Conservation (phyloP, 768 basidiomycete genomes). For the Sporobolomyces phaffii region DNA sequence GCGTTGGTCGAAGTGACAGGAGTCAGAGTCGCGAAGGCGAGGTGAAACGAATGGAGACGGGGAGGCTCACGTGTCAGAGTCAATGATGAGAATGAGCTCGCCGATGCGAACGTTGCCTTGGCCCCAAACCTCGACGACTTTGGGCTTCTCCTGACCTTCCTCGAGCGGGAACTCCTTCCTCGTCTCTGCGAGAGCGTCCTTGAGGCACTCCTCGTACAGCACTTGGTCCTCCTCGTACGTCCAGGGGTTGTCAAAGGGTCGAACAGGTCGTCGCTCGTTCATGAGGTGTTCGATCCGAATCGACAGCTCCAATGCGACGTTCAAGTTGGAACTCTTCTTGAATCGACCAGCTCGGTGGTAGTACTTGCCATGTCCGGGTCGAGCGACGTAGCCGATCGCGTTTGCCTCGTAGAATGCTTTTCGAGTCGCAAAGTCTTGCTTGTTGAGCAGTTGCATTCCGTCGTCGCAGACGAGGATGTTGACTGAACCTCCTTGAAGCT, state of each 20-base stretch:
- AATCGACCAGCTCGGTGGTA: slow-evolving; percentile 81
- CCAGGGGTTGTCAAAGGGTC: slow-evolving; percentile 52
- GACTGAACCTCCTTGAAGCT: slow-evolving; percentile 78
- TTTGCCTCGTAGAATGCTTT: slow-evolving; percentile 65
- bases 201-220: slow-evolving; percentile 56
- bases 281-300: slow-evolving; percentile 57
- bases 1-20: slow-evolving; percentile 52
- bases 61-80: neutral
- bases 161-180: slow-evolving; percentile 55
- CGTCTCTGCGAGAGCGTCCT: slow-evolving; percentile 61
- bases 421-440: slow-evolving; percentile 61
- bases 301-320: slow-evolving; percentile 57
- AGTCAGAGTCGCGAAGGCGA: neutral
- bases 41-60: neutral
- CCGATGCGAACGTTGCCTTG: slow-evolving; percentile 66
- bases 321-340: slow-evolving; percentile 61
- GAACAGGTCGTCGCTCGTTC: slow-evolving; percentile 48
- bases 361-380: slow-evolving; percentile 64
- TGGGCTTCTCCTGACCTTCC: slow-evolving; percentile 67
- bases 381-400: slow-evolving; percentile 75
- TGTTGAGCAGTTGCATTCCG: slow-evolving; percentile 63
- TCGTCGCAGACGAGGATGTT: slow-evolving; percentile 77
- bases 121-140: slow-evolving; percentile 61
- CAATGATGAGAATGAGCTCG: slow-evolving; percentile 62
- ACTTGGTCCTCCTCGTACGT: slow-evolving; percentile 62